Conservation (phyloP, 257 asterid species). For the Nicotiana knightiana region DNA sequence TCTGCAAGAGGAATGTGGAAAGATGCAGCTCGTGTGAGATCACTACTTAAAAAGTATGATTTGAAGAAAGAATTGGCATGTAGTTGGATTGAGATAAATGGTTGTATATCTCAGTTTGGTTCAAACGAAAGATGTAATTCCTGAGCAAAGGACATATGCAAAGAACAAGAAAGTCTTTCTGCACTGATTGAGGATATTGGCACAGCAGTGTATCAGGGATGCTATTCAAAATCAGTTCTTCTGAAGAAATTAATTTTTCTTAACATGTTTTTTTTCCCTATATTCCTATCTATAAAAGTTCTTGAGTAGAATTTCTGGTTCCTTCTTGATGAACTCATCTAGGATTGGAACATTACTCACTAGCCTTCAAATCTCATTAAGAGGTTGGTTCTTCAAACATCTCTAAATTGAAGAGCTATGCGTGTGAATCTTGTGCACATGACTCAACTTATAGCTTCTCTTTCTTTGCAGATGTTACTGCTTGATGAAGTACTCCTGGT, state of each 20-base stretch:
- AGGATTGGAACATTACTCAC: neutral
- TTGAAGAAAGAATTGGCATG: conserved; percentile 48
- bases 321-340: neutral
- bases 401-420: neutral
- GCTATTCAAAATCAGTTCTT: neutral
- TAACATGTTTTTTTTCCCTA: neutral
- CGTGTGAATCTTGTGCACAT: neutral
- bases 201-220: neutral
- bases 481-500: neutral
- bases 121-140: conserved; percentile 39
- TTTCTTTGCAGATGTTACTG: neutral
- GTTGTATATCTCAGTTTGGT: conserved; percentile 29
- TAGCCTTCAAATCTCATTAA: neutral
- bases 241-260: neutral
- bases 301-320: neutral
- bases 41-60: conserved; percentile 28
- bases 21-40: conserved; percentile 48
- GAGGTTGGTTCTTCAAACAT: neutral
- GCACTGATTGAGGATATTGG: conserved; percentile 27
- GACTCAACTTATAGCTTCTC: neutral
- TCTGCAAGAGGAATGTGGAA: conserved; percentile 66
- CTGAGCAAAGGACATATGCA: conserved; percentile 17
- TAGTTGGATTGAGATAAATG: conserved; percentile 65
- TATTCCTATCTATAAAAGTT: neutral
- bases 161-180: conserved; percentile 26